phyloP scores from a whole-genome alignment of 208 protist species.

The Crithidia thermophila region DNA sequence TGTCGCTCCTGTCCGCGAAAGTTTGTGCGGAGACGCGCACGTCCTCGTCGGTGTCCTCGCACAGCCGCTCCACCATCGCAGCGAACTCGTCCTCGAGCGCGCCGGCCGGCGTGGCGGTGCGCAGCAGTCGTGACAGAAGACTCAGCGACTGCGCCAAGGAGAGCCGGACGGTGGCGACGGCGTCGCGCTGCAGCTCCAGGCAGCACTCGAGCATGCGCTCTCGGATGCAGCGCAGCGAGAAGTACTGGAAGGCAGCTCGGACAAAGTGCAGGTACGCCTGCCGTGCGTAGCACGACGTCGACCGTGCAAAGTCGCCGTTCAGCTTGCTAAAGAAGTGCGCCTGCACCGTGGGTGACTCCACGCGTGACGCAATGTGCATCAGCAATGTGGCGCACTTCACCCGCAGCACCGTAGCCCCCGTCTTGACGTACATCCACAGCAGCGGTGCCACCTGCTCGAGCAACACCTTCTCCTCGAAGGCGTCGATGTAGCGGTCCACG shows the following conservation, averaged over 20 bases:
- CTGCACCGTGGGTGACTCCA: conserved; percentile 46
- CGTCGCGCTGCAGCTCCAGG: conserved; percentile 81
- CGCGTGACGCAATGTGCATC: conserved; percentile 46
- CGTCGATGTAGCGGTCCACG: conserved; percentile 53
- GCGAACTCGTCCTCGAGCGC: conserved; percentile 72
- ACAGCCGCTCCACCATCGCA: conserved; percentile 72
- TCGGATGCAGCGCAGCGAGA: conserved; percentile 81
- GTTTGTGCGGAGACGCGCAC: conserved; percentile 55
- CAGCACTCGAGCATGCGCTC: conserved; percentile 83
- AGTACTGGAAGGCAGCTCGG: conserved; percentile 51
- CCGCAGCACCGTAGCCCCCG: conserved; percentile 66
- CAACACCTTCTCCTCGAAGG: conserved; percentile 57
- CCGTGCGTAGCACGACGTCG: conserved; percentile 68
- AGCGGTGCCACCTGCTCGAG: conserved; percentile 71
- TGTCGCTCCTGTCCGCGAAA: conserved; percentile 32
- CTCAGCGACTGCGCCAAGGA: conserved; percentile 59
- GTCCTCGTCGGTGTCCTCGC: conserved; percentile 72
- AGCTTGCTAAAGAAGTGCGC: conserved; percentile 84
- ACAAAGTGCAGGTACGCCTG: conserved; percentile 75
- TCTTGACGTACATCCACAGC: conserved; percentile 60
- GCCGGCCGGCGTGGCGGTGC: conserved; percentile 25
- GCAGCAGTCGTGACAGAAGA: conserved; percentile 51
- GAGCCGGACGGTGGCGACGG: conserved; percentile 71
- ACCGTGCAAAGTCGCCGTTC: conserved; percentile 83
- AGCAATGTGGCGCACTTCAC: conserved; percentile 64